Conservation (phyloP, 495 filamentous ascomycete genomes). For the Poronia punctata region DNA sequence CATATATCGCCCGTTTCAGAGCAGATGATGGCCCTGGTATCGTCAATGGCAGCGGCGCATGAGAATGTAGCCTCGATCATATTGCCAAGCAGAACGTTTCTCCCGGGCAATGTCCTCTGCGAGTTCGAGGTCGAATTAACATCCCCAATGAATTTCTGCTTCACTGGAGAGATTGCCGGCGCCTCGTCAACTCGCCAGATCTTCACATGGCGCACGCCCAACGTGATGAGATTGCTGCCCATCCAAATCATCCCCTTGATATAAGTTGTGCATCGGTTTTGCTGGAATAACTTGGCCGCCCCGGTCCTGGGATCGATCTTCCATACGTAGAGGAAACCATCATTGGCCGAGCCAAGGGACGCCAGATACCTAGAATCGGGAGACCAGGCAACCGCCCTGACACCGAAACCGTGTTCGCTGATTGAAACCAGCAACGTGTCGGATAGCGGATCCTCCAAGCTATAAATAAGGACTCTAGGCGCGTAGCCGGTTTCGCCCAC, state of each 20-base stretch:
- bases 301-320: constrained; percentile 76
- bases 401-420: constrained; percentile 84
- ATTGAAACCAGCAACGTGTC: constrained; percentile 81
- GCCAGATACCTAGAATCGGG: constrained; percentile 81
- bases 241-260: constrained; percentile 85
- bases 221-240: constrained; percentile 53
- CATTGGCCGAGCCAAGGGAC: constrained; percentile 78
- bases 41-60: constrained; percentile 65
- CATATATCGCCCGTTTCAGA: constrained; percentile 69
- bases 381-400: constrained; percentile 83
- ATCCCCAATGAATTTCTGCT: constrained; percentile 41
- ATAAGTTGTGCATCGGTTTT: constrained; percentile 85
- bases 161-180: constrained; percentile 38
- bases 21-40: constrained; percentile 62
- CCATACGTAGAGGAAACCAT: constrained; percentile 94
- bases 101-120: constrained; percentile 48
- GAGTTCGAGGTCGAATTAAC: constrained; percentile 25
- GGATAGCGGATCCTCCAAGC: constrained; percentile 64
- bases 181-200: constrained; percentile 77
- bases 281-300: constrained; percentile 76
- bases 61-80: constrained; percentile 80
- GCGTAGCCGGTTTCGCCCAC: constrained; percentile 95
- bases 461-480: constrained; percentile 85
- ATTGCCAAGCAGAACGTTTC: constrained; percentile 67
- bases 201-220: constrained; percentile 88